Evolutionary conservation across 2,329 filamentous ascomycete genomes (phyloP).

Genomic region (Stromatinia cepivora): DNA sequence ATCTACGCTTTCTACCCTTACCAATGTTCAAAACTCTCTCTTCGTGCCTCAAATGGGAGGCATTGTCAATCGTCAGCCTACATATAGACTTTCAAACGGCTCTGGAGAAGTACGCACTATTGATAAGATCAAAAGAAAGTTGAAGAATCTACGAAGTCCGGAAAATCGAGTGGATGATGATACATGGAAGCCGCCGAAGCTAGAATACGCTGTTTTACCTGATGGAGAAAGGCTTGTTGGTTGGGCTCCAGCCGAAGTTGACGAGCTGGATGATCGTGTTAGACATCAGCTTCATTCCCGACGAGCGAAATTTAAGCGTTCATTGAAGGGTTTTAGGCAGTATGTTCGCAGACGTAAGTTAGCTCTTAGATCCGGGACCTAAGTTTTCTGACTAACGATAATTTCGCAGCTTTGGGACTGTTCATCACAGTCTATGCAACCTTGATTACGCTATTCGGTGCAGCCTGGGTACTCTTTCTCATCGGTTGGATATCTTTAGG

Average conservation of each 20-base stretch:
- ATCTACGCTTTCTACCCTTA: conserved; percentile 77
- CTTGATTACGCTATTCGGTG: conserved; percentile 80
- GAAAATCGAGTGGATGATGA: conserved; percentile 24
- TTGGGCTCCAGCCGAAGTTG: conserved; percentile 74
- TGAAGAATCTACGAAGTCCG: conserved; percentile 28
- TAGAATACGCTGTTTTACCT: conserved; percentile 70
- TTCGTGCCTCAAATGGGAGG: conserved; percentile 77
- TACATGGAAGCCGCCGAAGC: conserved; percentile 30
- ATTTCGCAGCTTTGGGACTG: conserved; percentile 64
- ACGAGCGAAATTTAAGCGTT: conserved; percentile 74
- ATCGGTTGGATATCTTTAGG: conserved; percentile 89
- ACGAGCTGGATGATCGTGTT: conserved; percentile 80
- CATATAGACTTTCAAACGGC: conserved; percentile 30
- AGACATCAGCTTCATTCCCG: conserved; percentile 83
- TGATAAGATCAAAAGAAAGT: conserved; percentile 31
- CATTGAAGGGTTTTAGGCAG: conserved; percentile 75
- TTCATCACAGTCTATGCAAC: conserved; percentile 80
- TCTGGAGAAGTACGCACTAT: conserved; percentile 29
- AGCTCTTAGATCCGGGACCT: not conserved
- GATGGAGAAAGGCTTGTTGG: conserved; percentile 69
- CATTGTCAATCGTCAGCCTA: conserved; percentile 65
- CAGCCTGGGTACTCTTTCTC: conserved; percentile 84
- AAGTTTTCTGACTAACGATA: not conserved
- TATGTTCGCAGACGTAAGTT: conserved; percentile 68
- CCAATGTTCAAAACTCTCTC: conserved; percentile 85